Evolutionary conservation across 179 eudicot species (phyloP).

Genomic region (Sideroxylon spinosum): DNA sequence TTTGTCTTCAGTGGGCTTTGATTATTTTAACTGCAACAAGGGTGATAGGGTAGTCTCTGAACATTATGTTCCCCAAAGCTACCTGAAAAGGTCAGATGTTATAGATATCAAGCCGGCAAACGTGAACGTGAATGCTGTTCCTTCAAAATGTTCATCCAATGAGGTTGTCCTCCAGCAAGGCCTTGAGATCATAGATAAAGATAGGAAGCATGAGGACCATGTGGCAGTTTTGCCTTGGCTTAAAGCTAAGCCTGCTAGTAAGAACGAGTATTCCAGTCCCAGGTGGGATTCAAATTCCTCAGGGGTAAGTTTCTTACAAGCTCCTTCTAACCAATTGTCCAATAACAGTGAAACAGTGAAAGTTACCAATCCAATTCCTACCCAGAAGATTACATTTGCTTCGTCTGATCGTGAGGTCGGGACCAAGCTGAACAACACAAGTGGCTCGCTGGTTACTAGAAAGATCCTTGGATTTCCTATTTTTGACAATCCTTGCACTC

Average conservation of each 20-base stretch:
- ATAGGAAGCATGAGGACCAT: constrained; percentile 32
- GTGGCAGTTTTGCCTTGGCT: constrained; percentile 64
- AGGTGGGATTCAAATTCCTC: constrained; percentile 27
- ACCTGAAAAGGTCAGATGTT: constrained; percentile 28
- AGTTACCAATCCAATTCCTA: constrained; percentile 21
- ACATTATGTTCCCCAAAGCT: constrained; percentile 31
- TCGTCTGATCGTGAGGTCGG: constrained; percentile 26
- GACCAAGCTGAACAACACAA: constrained; percentile 24
- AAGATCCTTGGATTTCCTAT: constrained; percentile 72
- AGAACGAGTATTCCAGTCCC: constrained; percentile 26
- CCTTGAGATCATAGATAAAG: constrained; percentile 24
- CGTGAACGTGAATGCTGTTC: constrained; percentile 59
- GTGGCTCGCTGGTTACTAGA: constrained; percentile 21
- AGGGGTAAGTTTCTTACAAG: constrained; percentile 22
- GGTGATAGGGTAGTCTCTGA: constrained; percentile 30
- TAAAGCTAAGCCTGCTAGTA: constrained; percentile 32
- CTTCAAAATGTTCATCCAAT: constrained; percentile 32
- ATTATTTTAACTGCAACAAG: constrained; percentile 37
- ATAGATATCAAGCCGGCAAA: constrained; percentile 36
- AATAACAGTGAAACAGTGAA: constrained; percentile 15
- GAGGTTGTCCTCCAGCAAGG: constrained; percentile 24
- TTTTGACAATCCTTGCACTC: constrained; percentile 34
- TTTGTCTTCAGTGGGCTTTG: constrained; percentile 35
- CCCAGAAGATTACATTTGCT: constrained; percentile 28
- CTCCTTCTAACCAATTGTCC: constrained; percentile 20